Evolutionary conservation across 139 green algal species (phyloP), one percentile per base, ranked within the genome.

Genomic region (Mesotaenium endlicherianum): DNA sequence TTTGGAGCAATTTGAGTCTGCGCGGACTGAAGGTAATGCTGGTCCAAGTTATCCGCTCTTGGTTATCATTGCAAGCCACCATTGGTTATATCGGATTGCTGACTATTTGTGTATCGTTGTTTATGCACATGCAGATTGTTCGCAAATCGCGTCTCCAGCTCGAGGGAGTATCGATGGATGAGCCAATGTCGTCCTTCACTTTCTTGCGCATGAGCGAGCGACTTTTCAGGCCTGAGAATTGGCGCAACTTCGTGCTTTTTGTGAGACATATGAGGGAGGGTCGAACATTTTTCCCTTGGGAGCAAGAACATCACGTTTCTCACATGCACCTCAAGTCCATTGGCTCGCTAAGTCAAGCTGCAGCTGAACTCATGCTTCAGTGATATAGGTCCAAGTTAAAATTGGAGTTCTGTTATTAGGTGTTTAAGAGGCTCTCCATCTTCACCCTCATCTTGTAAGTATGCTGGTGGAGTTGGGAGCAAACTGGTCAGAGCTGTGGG

Each of bases 211-310:
- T 90, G 58, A 82, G 57, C 38, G 68, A 89, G 43, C 31, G 39
- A 8, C 80, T 90, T 5, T 91, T 90, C 36, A 6, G 84, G 26
- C 59, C 75, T 20, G 43, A 87, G 30, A 90, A 90, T 47, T 91
- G 75, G 84, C 31, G 39, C 59, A 85, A 89, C 30, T 90, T 90
- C 34, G 67, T 88, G 1, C 39, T 70, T 8, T 90, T 90, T 72
- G 86, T 90, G 14, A 38, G 75, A 1, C 74, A 86, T 39, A 88
- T 88, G 82, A 59, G 45, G 38, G 55, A 87, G 30, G 81, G 81
- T 1, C 42, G 77, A 34, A 84, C 77, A 20, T 84, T 84, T 38
- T 36, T 44, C n/a, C 77, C 77, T 31, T 84, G 77, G 77, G 77
- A 84, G 16, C 53, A 84, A 20, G 44, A 76, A 2, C 75, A 82